A percentile compares a stretch with the other conserved stretches of the same genome.
Conservation (phyloP, 2,329 filamentous ascomycete species). For the Trichoderma endophyticum region DNA sequence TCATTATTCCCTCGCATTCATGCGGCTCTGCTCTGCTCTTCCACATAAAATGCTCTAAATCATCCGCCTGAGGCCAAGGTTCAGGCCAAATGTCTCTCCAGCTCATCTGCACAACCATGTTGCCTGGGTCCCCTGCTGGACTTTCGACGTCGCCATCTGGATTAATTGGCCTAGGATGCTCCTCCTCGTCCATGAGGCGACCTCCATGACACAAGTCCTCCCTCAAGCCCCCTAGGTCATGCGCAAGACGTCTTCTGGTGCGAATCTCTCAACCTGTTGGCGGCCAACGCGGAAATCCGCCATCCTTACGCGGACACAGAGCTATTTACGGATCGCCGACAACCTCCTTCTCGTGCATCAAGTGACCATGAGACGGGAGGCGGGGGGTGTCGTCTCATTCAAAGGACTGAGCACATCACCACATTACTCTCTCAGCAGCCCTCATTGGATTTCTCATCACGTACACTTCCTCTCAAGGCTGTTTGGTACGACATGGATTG, state of each 20-base stretch:
- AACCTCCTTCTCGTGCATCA: background rate
- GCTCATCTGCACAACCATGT: background rate
- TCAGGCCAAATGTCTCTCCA: background rate
- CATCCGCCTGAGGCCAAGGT: background rate
- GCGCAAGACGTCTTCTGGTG: background rate
- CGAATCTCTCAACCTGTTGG: background rate
- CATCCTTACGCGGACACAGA: background rate
- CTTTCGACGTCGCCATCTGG: background rate
- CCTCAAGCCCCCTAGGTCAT: background rate
- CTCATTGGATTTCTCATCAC: background rate
- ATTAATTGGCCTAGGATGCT: background rate
- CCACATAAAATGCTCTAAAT: background rate
- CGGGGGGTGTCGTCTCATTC: background rate
- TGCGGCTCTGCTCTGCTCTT: background rate
- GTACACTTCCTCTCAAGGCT: background rate
- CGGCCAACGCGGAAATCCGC: background rate
- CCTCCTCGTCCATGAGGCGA: background rate
- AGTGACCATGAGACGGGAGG: background rate
- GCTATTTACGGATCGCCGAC: conserved; percentile 1
- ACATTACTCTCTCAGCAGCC: background rate
- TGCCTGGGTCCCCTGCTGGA: background rate
- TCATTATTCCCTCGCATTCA: background rate
- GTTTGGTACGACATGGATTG: background rate
- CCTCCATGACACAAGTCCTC: background rate
- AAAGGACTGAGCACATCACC: background rate